Percentiles rank a stretch among this genome's conserved stretches.
Conservation (phyloP, 805 yeast species). For the Cyberlindnera misumaiensis region DNA sequence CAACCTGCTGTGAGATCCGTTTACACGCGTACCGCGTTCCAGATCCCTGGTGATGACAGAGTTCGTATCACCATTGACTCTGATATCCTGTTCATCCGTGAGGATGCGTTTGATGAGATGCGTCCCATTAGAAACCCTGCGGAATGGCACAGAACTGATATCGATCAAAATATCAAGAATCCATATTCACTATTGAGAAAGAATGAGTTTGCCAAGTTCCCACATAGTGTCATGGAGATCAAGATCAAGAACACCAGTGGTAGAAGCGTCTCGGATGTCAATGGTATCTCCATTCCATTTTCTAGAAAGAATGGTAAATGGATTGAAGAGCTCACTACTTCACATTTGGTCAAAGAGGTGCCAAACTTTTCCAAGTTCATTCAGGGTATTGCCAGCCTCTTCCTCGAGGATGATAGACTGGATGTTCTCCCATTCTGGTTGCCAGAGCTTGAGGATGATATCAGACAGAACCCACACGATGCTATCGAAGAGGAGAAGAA, state of each 20-base stretch:
- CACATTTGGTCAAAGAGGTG: conserved; percentile 85
- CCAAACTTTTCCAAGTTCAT: conserved; percentile 90
- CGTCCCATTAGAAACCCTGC: conserved; percentile 86
- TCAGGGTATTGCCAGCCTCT: conserved; percentile 87
- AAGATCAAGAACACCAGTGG: conserved; percentile 47
- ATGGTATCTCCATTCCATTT: conserved; percentile 31
- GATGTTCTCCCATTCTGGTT: conserved; percentile 94
- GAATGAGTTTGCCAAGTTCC: conserved; percentile 81
- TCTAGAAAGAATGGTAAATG: conserved; percentile 55
- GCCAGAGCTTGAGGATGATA: conserved; percentile 78
- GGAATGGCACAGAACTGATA: conserved; percentile 88
- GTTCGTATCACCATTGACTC: conserved; percentile 87
- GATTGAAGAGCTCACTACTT: conserved; percentile 79
- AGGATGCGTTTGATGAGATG: conserved; percentile 76
- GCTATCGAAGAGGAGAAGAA: conserved; percentile 63
- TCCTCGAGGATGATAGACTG: conserved; percentile 83
- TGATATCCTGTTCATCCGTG: conserved; percentile 81
- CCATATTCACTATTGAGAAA: conserved; percentile 71
- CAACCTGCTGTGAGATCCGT: conserved; percentile 85
- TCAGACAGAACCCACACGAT: conserved; percentile 70
- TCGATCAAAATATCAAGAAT: conserved; percentile 67
- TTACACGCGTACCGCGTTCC: conserved; percentile 91
- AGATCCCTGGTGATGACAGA: conserved; percentile 95
- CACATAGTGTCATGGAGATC: conserved; percentile 84
- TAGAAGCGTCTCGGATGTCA: conserved; percentile 26